Percentiles rank a stretch among this genome's conserved stretches.
Evolutionary conservation across 2,329 filamentous ascomycete species (phyloP).

Genomic region (Sarocladiaceae sp.): DNA sequence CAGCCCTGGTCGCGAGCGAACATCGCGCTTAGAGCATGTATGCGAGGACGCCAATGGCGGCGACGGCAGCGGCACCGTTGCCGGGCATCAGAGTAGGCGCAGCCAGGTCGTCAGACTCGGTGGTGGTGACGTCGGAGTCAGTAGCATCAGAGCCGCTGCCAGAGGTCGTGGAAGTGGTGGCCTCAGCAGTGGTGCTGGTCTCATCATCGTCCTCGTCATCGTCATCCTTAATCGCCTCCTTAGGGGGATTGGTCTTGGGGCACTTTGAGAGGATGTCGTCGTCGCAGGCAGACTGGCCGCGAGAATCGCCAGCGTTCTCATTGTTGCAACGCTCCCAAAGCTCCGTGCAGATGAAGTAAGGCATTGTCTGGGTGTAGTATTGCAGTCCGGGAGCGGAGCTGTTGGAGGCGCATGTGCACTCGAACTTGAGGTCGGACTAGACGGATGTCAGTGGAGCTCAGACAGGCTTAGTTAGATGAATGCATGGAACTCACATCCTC

Average conservation of each 20-base stretch:
- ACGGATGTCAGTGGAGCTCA: conserved; percentile 11
- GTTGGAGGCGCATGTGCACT: conserved; percentile 43
- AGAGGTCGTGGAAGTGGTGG: conserved; percentile 22
- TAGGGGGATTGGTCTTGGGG: conserved; percentile 26
- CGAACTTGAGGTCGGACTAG: conserved; percentile 37
- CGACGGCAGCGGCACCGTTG: conserved; percentile 39
- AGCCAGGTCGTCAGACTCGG: conserved; percentile 27
- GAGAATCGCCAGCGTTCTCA: conserved; percentile 32
- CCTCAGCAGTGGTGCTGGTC: conserved; percentile 17
- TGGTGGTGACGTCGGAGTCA: conserved; percentile 23
- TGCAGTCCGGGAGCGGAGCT: conserved; percentile 43
- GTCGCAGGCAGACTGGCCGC: conserved; percentile 42
- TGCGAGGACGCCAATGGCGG: conserved; percentile 46
- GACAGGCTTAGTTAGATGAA: background rate
- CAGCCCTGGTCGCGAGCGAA: conserved; percentile 17
- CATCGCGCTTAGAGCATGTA: conserved; percentile 37
- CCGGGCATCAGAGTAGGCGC: conserved; percentile 36
- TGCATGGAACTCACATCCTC: conserved; percentile 32
- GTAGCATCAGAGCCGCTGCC: conserved; percentile 3
- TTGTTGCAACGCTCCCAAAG: conserved; percentile 43
- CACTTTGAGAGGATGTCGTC: conserved; percentile 41
- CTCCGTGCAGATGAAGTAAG: conserved; percentile 44
- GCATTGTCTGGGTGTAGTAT: conserved; percentile 47
- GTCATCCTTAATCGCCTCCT: conserved; percentile 14
- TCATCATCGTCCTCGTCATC: conserved; percentile 13